Evolutionary conservation across 2,329 filamentous ascomycete genomes (phyloP).

Genomic region (Hypoxylon sp.): DNA sequence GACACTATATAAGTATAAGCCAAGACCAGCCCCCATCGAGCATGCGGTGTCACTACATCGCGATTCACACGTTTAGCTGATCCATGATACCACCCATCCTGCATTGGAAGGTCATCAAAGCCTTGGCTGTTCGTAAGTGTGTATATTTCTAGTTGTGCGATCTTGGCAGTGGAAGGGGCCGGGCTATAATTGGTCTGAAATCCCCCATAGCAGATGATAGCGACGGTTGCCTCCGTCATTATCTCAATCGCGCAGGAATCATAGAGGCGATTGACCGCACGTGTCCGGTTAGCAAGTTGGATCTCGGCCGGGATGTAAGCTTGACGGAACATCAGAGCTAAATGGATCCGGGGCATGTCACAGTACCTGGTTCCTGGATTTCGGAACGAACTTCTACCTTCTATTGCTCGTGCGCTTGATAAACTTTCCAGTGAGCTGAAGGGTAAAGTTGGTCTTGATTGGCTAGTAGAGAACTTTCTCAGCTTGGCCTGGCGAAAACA

Average conservation of each 20-base stretch:
- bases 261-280: constrained; percentile 28
- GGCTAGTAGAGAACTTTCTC: neutral
- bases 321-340: neutral
- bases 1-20: constrained; percentile 33
- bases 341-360: neutral
- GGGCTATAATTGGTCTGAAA: constrained; percentile 37
- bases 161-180: constrained; percentile 30
- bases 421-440: constrained; percentile 13
- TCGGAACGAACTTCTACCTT: neutral
- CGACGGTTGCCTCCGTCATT: constrained; percentile 15
- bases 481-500: constrained; percentile 15
- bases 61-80: constrained; percentile 19
- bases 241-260: constrained; percentile 34
- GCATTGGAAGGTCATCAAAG: constrained; percentile 35
- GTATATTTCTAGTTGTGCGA: constrained; percentile 15
- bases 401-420: constrained; percentile 8
- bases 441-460: constrained; percentile 2
- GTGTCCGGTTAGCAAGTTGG: constrained; percentile 23
- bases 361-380: constrained; percentile 19
- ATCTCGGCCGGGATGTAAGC: constrained; percentile 5
- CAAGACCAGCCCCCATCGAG: constrained; percentile 5
- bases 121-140: constrained; percentile 34
- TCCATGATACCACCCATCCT: constrained; percentile 29
- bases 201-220: constrained; percentile 25
- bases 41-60: constrained; percentile 23